These are phyloP conservation scores for Hirsutella minnesotensis DNA, from an alignment of 2,329 filamentous ascomycete genomes.

Conservation along the genomic window DNA sequence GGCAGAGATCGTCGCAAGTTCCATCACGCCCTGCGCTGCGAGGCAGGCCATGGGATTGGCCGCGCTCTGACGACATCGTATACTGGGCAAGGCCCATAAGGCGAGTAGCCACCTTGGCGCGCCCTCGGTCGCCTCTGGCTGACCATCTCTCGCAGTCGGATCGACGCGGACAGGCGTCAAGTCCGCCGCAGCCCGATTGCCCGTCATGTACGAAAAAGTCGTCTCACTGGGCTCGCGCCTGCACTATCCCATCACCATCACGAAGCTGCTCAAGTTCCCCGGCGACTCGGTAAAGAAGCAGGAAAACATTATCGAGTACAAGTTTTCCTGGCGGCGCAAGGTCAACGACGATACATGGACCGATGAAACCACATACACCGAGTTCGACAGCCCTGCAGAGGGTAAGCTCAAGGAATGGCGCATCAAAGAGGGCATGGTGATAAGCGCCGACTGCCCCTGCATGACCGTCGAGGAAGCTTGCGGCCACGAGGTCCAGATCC, in stretches of 20 bases:
- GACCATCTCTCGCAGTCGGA: not conserved
- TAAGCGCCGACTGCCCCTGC: constrained; percentile 44
- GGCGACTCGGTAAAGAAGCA: constrained; percentile 67
- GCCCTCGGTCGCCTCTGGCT: not conserved
- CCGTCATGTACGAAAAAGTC: constrained; percentile 25
- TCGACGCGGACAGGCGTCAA: not conserved
- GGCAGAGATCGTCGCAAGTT: too few relatives aligned
- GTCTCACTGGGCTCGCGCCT: constrained; percentile 50
- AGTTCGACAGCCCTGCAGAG: constrained; percentile 75
- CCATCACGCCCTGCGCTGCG: not conserved
- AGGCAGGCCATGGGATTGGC: constrained; percentile 23
- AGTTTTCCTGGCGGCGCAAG: constrained; percentile 67
- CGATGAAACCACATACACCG: constrained; percentile 57
- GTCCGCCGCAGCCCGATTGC: not conserved
- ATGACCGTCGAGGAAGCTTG: constrained; percentile 85
- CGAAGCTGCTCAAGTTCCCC: constrained; percentile 63
- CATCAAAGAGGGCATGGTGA: constrained; percentile 53
- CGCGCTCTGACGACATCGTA: constrained; percentile 17
- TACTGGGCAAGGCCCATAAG: constrained; percentile 16
- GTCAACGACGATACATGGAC: constrained; percentile 53
- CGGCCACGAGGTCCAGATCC: constrained; percentile 81
- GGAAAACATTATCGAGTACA: constrained; percentile 75
- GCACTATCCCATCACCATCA: constrained; percentile 89
- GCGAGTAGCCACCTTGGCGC: constrained; percentile 8
- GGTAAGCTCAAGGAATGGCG: constrained; percentile 70